Base-by-base conservation (phyloP, 495 filamentous ascomycete genomes). In the Parathielavia appendiculata region DNA sequence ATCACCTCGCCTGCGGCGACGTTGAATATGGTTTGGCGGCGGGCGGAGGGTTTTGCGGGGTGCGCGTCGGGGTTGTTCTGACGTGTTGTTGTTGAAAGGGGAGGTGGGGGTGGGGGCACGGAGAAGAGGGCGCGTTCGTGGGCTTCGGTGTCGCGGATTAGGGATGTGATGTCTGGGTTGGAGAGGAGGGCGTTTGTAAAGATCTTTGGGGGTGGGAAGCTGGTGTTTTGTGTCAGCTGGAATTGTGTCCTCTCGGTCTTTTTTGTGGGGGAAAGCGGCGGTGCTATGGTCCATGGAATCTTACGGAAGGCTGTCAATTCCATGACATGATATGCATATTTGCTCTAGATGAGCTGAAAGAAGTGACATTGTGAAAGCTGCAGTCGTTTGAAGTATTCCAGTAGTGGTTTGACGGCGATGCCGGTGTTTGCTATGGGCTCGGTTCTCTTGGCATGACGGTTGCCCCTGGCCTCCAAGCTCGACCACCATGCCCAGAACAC, bases 101-200 rank as follows among this genome's bases (percentile, higher is more conserved):
- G 64, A 0, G 81, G 76, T 2, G 80, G 78, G 0, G 89, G 78
- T 0, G 89, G 83, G 7, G 91, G 89, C 10, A 95, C 84, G 38
- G 92, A 91, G 75, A 98, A 98, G 5, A 98, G 82, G 14, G 92
- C 95, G 63, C 92, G 87, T 73, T 98, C 93, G 75, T 98, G 93
- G 17, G 85, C 76, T 73, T 98, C 93, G 34, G 92, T 97, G 71
- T 98, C 93, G 56, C 93, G 88, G 63, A 98, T 97, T 14, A 98
- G 71, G 12, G 90, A 81, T 11, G 95, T 97, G 63, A 98, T 97
- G 70, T 98, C 93, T 66, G 89, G 88, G 56, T 83, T 82, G 56
- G 86, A 84, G 50, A 97, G 83, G 43, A 97, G 81, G 36, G 93
- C 90, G 72, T 95, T 97, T 62, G 92, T 95, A 74, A 97, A 98